Conservation (phyloP, 163 green algal genomes). For the Volvox carteri region DNA sequence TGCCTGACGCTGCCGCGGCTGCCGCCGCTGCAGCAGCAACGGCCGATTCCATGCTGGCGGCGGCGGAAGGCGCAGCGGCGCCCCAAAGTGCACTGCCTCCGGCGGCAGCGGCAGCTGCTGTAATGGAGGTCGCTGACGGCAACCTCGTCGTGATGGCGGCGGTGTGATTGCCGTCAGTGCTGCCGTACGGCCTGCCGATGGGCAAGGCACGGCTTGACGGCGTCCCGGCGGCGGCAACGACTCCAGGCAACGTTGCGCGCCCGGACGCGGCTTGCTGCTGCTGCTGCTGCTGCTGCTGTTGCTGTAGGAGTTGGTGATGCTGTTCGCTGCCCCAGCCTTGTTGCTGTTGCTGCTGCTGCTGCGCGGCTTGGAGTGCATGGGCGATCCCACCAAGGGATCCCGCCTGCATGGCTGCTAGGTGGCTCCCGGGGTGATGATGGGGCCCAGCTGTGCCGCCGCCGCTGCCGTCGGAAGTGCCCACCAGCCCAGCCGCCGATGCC, state of each 20-base stretch:
- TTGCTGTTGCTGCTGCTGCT: conserved; percentile 17
- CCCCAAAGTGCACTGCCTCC: background rate
- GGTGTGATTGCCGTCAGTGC: background rate
- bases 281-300: conserved; percentile 17
- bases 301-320: background rate
- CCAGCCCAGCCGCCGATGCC: background rate
- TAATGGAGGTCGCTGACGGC: background rate
- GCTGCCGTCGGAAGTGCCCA: background rate
- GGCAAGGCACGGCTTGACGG: background rate
- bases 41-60: background rate
- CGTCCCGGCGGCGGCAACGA: background rate
- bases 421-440: background rate
- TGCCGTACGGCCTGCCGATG: background rate
- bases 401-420: background rate
- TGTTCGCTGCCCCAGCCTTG: background rate
- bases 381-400: conserved; percentile 24
- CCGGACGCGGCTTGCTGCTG: background rate
- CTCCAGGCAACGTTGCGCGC: background rate
- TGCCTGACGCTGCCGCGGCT: background rate
- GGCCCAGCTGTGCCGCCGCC: background rate
- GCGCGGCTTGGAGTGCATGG: conserved; percentile 24
- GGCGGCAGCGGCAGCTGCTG: background rate
- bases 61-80: background rate
- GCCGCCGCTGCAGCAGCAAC: background rate
- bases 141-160: background rate